These are phyloP conservation scores for Penicillium polonicum DNA, from an alignment of 2,329 filamentous ascomycete species.

Conservation along the genomic window DNA sequence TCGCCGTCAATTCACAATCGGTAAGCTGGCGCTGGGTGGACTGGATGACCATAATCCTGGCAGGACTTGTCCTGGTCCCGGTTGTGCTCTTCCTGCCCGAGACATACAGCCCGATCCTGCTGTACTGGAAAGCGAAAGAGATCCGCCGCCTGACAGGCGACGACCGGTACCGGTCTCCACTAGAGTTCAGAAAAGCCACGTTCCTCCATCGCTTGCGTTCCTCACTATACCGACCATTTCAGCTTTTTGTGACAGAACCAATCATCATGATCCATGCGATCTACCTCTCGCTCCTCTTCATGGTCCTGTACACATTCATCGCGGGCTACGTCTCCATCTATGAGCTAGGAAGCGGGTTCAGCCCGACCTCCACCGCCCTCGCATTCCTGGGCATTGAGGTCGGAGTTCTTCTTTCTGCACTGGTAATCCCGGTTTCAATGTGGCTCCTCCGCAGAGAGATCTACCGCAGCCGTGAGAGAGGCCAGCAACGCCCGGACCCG, in stretches of 20 bases:
- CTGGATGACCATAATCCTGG: slow-evolving; percentile 46
- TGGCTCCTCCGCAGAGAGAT: slow-evolving; percentile 46
- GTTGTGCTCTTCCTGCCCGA: slow-evolving; percentile 51
- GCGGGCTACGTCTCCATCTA: slow-evolving; percentile 54
- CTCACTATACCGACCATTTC: slow-evolving; percentile 49
- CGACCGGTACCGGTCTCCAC: slow-evolving; percentile 47
- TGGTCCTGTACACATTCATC: slow-evolving; percentile 35
- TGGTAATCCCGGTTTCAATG: slow-evolving; percentile 48
- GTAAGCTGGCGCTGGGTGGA: slow-evolving; percentile 51
- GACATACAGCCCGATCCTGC: slow-evolving; percentile 50
- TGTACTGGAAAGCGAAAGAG: slow-evolving; percentile 47
- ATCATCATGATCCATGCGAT: slow-evolving; percentile 31
- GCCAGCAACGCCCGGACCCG: slow-evolving; percentile 45
- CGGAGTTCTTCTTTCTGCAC: slow-evolving; percentile 38
- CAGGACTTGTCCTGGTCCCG: slow-evolving; percentile 32
- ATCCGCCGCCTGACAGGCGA: slow-evolving; percentile 46
- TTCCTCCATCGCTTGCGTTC: slow-evolving; percentile 43
- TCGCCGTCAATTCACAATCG: slow-evolving; percentile 38
- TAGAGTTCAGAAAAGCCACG: slow-evolving; percentile 45
- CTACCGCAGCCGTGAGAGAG: slow-evolving; percentile 40
- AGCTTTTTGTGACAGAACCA: slow-evolving; percentile 48
- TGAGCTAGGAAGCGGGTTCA: slow-evolving; percentile 48
- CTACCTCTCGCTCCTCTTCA: slow-evolving; percentile 32
- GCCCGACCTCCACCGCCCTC: slow-evolving; percentile 46
- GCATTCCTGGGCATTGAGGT: slow-evolving; percentile 51